Evolutionary conservation across 1,139 yeast genomes (phyloP).

Genomic region (Candida neerlandica): DNA sequence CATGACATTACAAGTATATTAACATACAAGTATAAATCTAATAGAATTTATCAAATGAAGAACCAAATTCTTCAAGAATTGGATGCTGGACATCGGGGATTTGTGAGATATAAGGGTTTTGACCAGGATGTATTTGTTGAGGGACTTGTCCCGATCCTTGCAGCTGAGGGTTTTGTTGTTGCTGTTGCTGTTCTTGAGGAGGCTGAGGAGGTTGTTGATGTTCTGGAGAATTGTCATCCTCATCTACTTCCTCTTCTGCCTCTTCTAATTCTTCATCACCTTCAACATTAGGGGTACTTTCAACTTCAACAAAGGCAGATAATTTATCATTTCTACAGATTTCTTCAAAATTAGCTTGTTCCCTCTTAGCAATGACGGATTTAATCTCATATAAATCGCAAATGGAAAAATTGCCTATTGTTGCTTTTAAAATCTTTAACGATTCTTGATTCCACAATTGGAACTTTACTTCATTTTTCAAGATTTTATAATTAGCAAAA

Average conservation of each 20-base stretch:
- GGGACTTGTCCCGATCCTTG: background rate
- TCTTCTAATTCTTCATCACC: conserved; percentile 11
- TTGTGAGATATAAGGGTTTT: conserved; percentile 6
- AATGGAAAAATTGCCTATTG: conserved; percentile 17
- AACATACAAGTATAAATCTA: background rate
- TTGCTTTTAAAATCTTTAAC: conserved; percentile 12
- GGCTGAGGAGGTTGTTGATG: background rate
- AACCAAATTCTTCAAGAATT: conserved; percentile 13
- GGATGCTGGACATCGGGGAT: conserved; percentile 8
- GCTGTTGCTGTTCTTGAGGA: conserved; percentile 3
- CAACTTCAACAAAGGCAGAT: conserved; percentile 16
- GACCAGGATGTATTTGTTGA: conserved; percentile 3
- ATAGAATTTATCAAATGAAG: conserved; percentile 11
- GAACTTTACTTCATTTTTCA: conserved; percentile 11
- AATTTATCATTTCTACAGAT: conserved; percentile 20
- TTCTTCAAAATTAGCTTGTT: conserved; percentile 18
- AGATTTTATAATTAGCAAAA: conserved; percentile 15
- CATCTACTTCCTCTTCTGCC: conserved; percentile 10
- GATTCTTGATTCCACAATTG: conserved; percentile 17
- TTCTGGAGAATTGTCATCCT: conserved; percentile 1
- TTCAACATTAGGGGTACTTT: conserved; percentile 5
- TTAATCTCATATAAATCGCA: conserved; percentile 18
- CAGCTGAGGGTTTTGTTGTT: background rate
- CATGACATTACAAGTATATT: background rate
- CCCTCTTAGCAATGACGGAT: conserved; percentile 14